A percentile compares a stretch with the other conserved stretches of the same genome.
Conservation (phyloP, 1,284 basidiomycete species). For the Golubevia sp. region DNA sequence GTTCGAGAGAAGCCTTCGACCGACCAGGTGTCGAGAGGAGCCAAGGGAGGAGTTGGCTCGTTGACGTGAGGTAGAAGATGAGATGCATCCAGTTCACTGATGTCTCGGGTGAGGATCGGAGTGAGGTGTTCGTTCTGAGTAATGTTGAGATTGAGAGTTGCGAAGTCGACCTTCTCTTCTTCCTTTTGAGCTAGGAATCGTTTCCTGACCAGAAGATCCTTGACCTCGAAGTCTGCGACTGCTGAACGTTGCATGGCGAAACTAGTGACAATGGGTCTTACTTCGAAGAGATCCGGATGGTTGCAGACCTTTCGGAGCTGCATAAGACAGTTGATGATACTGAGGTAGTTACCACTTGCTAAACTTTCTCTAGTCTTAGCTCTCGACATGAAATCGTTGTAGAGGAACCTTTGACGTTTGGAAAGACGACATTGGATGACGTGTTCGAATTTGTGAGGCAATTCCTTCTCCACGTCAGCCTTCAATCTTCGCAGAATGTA, state of each 20-base stretch:
- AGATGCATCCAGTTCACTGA: constrained; percentile 75
- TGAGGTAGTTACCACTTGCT: constrained; percentile 77
- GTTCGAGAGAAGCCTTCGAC: constrained; percentile 74
- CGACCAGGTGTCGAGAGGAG: constrained; percentile 71
- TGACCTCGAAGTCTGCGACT: constrained; percentile 82
- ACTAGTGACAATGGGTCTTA: constrained; percentile 88
- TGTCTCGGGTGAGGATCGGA: constrained; percentile 68
- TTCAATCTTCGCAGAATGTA: constrained; percentile 93
- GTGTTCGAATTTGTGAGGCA: constrained; percentile 94
- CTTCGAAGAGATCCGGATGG: constrained; percentile 93
- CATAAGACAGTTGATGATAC: constrained; percentile 95
- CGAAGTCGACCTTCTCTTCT: constrained; percentile 68
- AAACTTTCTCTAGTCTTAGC: constrained; percentile 84
- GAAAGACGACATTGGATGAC: constrained; percentile 88
- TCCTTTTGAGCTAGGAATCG: constrained; percentile 68
- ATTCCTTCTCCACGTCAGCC: constrained; percentile 91
- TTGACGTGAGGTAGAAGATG: constrained; percentile 70
- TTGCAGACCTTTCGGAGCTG: constrained; percentile 80
- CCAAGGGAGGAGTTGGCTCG: constrained; percentile 69
- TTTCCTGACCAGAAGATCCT: constrained; percentile 81
- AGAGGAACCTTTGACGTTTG: constrained; percentile 92
- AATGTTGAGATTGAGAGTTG: constrained; percentile 72
- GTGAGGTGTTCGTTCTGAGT: constrained; percentile 65
- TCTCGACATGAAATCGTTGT: constrained; percentile 97
- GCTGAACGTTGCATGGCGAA: constrained; percentile 84